Percentiles rank a stretch among this genome's conserved stretches.
Evolutionary conservation across 108 stramenopile genomes (phyloP).

Genomic region (Cyclotella atomus): DNA sequence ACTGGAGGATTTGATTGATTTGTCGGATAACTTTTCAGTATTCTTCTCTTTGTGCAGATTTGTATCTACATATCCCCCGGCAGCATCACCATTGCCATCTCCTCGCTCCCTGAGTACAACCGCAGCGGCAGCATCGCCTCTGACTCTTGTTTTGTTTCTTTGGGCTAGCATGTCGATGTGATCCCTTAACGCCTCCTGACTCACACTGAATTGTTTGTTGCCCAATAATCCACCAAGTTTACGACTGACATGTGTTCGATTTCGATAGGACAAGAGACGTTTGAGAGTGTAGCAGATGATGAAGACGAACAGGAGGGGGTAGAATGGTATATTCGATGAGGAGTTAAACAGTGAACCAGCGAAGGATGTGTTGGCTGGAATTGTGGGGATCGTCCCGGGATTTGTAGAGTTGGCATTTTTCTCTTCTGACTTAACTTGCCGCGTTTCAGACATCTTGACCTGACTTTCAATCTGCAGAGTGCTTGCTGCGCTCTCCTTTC

Average conservation of each 20-base stretch:
- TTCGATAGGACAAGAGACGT: constrained; percentile 7
- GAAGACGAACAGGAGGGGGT: background rate
- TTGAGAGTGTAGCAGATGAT: background rate
- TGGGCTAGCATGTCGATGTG: background rate
- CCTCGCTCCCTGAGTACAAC: no score
- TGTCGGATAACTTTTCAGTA: background rate
- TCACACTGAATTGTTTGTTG: background rate
- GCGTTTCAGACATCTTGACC: background rate
- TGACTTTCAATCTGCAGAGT: background rate
- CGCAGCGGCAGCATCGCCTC: no score
- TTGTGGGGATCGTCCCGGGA: background rate
- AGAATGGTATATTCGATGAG: background rate
- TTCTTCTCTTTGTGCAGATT: background rate
- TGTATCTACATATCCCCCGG: background rate
- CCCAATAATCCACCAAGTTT: background rate
- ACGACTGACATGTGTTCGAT: background rate
- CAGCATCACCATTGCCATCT: background rate
- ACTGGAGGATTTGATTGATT: no score
- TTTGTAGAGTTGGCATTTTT: constrained; percentile 23
- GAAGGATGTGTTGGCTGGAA: background rate
- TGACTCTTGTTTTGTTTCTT: background rate
- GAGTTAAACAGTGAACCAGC: background rate
- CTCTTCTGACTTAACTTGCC: no score
- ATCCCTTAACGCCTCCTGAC: background rate
- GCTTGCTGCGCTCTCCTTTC: background rate